Base-by-base conservation (phyloP, 768 basidiomycete genomes). In the Mycena alexandri region DNA sequence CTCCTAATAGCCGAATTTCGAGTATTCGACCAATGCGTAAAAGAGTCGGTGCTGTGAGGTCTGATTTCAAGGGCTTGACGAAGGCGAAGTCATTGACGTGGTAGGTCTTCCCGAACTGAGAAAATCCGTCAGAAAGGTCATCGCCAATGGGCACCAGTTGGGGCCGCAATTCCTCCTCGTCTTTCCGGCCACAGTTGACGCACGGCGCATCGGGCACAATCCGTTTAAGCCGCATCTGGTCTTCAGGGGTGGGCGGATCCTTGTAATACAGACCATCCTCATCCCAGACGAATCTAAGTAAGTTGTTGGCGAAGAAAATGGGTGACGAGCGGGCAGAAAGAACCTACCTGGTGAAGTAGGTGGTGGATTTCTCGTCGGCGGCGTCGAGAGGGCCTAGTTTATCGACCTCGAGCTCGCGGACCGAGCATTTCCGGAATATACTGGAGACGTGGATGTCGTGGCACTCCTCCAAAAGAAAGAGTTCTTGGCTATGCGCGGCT, bases 41-140 rank as follows among this genome's bases (percentile, higher is more conserved):
- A 9, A 46, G 57, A 22, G 5, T 11, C 0, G 44, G 41, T 4
- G 29, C 13, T 21, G 13, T 12, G 16, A 11, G 11, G 8, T 17
- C 10, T 3, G 63, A 63, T 36, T 56, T 60, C 14, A 65, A 22
- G n/a, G 63, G 68, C 36, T 61, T 64, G n/a, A 69, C 24, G 25
- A 50, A 69, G 2, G 57, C 60, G 16, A 69, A 69, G n/a, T 69
- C 68, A 6, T 33, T 42, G 21, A 10, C 0, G 13, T 69, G 68
- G 21, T 57, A 69, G 38, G 33, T 22, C 2, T 42, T 16, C 13
- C 54, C 63, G 21, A 50, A 57, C 3, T 51, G 53, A 5, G 59
- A 33, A 38, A 65, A 65, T 0, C 68, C 68, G 14, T 58, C 34
- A 0, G 29, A 33, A 16, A 44, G 9, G 3, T 60, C 33, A 24